phyloP scores from a whole-genome alignment of 148 eudicot genomes.

The Dianthus caryophyllus region DNA sequence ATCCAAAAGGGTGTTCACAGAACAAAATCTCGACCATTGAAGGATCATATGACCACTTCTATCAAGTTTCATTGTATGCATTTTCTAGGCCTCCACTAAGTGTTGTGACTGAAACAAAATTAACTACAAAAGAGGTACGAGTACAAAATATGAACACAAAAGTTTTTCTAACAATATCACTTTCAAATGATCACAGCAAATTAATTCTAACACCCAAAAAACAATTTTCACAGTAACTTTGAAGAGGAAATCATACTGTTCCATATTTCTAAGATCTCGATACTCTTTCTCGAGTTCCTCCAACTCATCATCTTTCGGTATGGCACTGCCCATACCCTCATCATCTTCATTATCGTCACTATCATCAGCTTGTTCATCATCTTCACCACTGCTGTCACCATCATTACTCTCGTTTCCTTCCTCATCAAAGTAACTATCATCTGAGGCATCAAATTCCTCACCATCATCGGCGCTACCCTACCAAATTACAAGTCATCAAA shows the following conservation, averaged over 20 bases:
- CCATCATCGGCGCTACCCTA: constrained; percentile 32
- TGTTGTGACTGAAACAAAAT: neutral
- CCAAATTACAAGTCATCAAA: neutral
- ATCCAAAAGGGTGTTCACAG: neutral
- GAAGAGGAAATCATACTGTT: constrained; percentile 55
- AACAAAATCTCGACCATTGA: neutral
- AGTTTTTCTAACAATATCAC: neutral
- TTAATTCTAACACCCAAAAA: neutral
- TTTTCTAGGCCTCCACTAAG: neutral
- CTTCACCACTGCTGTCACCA: constrained; percentile 20
- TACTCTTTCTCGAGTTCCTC: constrained; percentile 80
- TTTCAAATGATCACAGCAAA: neutral
- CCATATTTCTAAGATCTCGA: constrained; percentile 46
- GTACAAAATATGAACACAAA: neutral
- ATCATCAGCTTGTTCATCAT: constrained; percentile 21
- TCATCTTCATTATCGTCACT: constrained; percentile 21
- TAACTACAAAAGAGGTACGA: neutral
- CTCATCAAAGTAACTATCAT: constrained; percentile 18
- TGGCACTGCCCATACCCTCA: constrained; percentile 12
- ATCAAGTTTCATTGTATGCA: neutral
- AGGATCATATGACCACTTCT: constrained; percentile 4
- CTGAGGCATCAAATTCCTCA: constrained; percentile 27
- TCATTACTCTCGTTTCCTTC: constrained; percentile 19
- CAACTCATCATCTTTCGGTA: constrained; percentile 50
- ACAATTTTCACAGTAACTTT: neutral